phyloP scores from a whole-genome alignment of 2,329 filamentous ascomycete genomes.

The Neofusicoccum sp. region DNA sequence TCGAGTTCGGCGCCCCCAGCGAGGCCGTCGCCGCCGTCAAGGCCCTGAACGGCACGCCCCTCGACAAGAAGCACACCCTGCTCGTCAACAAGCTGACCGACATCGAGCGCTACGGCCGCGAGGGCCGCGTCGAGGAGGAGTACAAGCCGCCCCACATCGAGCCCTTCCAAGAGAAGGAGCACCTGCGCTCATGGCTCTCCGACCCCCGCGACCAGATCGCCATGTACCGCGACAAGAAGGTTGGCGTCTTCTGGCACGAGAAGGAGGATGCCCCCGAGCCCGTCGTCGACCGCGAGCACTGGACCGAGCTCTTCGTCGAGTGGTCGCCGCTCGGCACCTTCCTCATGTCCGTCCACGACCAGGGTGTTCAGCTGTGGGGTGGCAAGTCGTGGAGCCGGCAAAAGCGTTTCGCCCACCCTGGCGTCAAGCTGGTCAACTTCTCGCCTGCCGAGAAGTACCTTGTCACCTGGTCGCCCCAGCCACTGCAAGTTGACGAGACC shows the following conservation, averaged over 20 bases:
- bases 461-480: conserved; percentile 94
- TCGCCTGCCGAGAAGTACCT: conserved; percentile 91
- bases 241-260: conserved; percentile 98
- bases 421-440: conserved; percentile 94
- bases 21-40: conserved; percentile 90
- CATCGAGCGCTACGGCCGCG: conserved; percentile 92
- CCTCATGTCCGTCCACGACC: conserved; percentile 90
- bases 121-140: conserved; percentile 90
- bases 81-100: conserved; percentile 98
- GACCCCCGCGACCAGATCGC: conserved; percentile 94
- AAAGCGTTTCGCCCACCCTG: conserved; percentile 92
- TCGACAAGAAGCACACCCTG: conserved; percentile 96
- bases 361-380: conserved; percentile 97
- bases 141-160: conserved; percentile 82
- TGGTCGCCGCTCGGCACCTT: conserved; percentile 97
- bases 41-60: conserved; percentile 79
- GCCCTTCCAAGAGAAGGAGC: conserved; percentile 88
- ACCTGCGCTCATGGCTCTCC: conserved; percentile 89
- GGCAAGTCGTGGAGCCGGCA: conserved; percentile 86
- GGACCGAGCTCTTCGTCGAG: conserved; percentile 97
- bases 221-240: conserved; percentile 88
- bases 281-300: conserved; percentile 89
- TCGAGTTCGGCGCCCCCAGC: conserved; percentile 89
- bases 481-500: conserved; percentile 88
- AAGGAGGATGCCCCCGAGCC: conserved; percentile 87